Evolutionary conservation across 345 rosid genomes (phyloP).

Genomic region (Firmiana major): DNA sequence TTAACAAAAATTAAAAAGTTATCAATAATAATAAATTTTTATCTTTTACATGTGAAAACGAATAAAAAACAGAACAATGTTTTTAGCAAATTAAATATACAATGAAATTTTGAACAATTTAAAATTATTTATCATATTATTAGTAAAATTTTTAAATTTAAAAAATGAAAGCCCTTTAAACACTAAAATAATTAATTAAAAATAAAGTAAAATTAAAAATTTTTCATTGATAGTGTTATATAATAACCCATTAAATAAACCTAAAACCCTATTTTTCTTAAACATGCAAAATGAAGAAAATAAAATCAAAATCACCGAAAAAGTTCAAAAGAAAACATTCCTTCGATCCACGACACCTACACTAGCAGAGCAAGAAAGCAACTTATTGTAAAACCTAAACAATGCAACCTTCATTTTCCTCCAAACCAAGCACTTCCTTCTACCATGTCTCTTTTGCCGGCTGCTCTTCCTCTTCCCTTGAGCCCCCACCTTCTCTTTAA

Average conservation of each 20-base stretch:
- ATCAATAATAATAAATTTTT: no score
- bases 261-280: not conserved
- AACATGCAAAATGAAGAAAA: not conserved
- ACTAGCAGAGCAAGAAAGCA: conserved; percentile 39
- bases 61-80: no score
- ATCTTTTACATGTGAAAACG: no score
- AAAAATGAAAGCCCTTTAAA: no score
- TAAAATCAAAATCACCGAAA: not conserved
- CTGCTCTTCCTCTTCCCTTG: conserved; percentile 14
- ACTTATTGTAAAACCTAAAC: conserved; percentile 37
- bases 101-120: no score
- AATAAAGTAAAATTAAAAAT: no score
- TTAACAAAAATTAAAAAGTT: no score
- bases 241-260: conserved; percentile 22
- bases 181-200: no score
- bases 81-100: no score
- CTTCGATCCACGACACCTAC: conserved; percentile 40
- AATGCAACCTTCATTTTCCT: conserved; percentile 51
- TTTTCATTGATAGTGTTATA: no score
- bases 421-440: conserved; percentile 39
- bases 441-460: not conserved
- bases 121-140: no score
- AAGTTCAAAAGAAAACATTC: not conserved
- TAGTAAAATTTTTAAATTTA: no score
- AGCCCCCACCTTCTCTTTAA: conserved; percentile 23